These are phyloP conservation scores for Penicillium samsonianum DNA, from an alignment of 495 filamentous ascomycete species.

Conservation along the genomic window DNA sequence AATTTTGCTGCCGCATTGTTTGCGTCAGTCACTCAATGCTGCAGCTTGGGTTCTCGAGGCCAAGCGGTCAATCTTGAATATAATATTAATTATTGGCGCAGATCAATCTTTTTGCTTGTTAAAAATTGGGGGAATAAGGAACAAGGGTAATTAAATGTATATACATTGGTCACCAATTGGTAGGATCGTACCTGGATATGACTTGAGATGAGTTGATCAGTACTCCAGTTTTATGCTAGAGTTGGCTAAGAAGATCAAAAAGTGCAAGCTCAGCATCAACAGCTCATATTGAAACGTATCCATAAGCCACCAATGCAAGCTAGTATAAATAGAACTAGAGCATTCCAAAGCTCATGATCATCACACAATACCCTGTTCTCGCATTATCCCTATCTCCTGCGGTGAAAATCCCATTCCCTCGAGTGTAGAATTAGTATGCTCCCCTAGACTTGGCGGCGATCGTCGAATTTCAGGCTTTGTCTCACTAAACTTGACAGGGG, in stretches of 20 bases:
- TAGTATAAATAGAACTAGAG: not conserved
- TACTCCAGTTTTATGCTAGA: too few relatives aligned
- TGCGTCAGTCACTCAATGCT: not conserved
- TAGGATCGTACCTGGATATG: too few relatives aligned
- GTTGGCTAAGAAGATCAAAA: too few relatives aligned
- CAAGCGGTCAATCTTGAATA: not conserved
- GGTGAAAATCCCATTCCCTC: conserved; percentile 7
- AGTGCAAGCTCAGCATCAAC: too few relatives aligned
- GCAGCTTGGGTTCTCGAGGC: not conserved
- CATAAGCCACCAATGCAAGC: too few relatives aligned
- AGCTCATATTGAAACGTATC: too few relatives aligned
- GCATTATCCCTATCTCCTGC: not conserved
- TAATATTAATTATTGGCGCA: not conserved
- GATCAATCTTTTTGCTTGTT: not conserved
- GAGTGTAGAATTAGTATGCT: conserved; percentile 18
- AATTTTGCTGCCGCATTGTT: not conserved
- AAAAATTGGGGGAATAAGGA: too few relatives aligned
- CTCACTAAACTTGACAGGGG: conserved; percentile 82
- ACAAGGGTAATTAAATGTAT: too few relatives aligned
- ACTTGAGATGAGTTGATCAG: too few relatives aligned
- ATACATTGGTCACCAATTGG: too few relatives aligned
- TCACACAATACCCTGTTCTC: conserved; percentile 3
- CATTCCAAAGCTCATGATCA: not conserved
- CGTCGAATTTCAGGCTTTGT: conserved; percentile 31
- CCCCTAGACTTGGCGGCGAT: conserved; percentile 16